Percentiles rank a stretch among this genome's conserved stretches.
Evolutionary conservation across 2,329 filamentous ascomycete genomes (phyloP).

Genomic region (Aureobasidium namibiae): DNA sequence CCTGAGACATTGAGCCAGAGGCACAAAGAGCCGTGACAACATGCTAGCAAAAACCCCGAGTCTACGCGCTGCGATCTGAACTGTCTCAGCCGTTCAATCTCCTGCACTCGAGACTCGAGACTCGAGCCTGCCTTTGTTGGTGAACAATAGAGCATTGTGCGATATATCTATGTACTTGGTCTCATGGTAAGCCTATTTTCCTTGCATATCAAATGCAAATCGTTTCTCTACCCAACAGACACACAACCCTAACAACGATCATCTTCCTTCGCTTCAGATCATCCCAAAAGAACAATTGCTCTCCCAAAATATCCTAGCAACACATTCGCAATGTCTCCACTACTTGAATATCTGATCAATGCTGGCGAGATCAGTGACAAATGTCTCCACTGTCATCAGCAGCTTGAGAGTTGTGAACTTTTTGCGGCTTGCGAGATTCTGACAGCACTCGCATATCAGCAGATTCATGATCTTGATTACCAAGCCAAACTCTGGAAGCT

Average conservation of each 20-base stretch:
- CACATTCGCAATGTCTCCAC: background rate
- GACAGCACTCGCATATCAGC: background rate
- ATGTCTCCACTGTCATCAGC: background rate
- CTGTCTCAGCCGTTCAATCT: too few relatives aligned
- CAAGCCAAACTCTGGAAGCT: background rate
- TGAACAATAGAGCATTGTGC: background rate
- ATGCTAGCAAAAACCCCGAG: background rate
- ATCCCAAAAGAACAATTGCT: background rate
- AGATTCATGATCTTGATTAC: background rate
- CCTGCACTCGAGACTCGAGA: background rate
- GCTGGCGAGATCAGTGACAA: background rate
- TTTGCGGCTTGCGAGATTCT: background rate
- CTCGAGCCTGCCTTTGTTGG: background rate
- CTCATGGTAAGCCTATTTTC: too few relatives aligned
- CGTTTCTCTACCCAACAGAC: background rate
- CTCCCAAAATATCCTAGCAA: background rate
- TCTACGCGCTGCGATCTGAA: background rate
- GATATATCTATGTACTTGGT: background rate
- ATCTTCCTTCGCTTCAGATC: background rate
- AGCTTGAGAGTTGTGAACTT: background rate
- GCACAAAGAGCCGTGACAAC: background rate
- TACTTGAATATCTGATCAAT: background rate
- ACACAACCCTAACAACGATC: background rate
- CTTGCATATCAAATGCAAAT: too few relatives aligned
- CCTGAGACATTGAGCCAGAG: background rate